Conservation (phyloP, 257 asterid genomes). For the Mitragyna speciosa region DNA sequence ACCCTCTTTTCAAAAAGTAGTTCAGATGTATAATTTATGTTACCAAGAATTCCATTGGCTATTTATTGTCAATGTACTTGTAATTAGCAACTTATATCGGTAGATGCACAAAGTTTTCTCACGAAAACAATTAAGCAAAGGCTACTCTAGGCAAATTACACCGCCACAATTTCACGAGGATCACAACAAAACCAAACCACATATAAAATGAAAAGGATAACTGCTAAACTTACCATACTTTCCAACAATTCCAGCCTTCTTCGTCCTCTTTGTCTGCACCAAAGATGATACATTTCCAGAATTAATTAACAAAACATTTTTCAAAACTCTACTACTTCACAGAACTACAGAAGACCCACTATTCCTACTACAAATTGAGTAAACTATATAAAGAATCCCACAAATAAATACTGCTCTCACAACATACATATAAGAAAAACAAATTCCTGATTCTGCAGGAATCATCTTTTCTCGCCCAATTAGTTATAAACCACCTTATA, state of each 20-base stretch:
- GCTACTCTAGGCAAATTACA: background rate
- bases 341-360: background rate
- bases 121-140: background rate
- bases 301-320: background rate
- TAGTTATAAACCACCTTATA: too few relatives aligned
- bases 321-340: background rate
- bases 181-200: background rate
- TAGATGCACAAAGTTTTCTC: background rate
- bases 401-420: background rate
- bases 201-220: background rate
- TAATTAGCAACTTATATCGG: background rate
- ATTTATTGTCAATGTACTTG: background rate
- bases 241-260: constrained; percentile 88
- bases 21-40: background rate
- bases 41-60: background rate
- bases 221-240: constrained; percentile 58
- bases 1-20: background rate
- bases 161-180: background rate
- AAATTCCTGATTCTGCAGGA: background rate
- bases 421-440: background rate
- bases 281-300: background rate
- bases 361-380: background rate
- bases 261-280: constrained; percentile 81
- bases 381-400: background rate
- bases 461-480: background rate